A percentile compares a stretch with the other conserved stretches of the same genome.
Conservation (phyloP, 495 filamentous ascomycete species). For the Amniculicola lignicola region DNA sequence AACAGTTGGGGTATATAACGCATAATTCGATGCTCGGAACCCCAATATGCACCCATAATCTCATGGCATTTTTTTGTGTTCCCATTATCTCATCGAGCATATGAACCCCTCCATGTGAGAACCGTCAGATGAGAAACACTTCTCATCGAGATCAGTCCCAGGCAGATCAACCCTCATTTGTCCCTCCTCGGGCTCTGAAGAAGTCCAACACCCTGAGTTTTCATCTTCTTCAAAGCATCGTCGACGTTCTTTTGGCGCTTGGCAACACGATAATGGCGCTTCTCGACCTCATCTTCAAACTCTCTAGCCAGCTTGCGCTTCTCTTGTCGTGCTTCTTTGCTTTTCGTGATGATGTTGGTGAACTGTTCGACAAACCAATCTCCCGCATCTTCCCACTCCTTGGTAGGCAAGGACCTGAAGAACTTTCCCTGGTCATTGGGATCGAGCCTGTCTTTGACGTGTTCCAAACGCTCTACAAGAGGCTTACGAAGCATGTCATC, state of each 20-base stretch:
- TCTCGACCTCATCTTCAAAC: constrained; percentile 67
- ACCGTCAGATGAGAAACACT: too few relatives aligned
- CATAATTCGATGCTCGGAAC: too few relatives aligned
- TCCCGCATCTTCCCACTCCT: constrained; percentile 79
- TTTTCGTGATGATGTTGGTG: background rate
- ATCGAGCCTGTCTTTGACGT: constrained; percentile 18
- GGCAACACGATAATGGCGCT: constrained; percentile 52
- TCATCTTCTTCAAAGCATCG: constrained; percentile 55
- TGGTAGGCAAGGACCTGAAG: constrained; percentile 60
- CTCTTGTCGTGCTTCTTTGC: constrained; percentile 60
- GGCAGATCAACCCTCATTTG: too few relatives aligned
- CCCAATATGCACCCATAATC: too few relatives aligned
- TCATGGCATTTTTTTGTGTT: too few relatives aligned
- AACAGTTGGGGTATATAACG: too few relatives aligned
- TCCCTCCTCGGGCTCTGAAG: constrained; percentile 32
- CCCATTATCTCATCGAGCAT: too few relatives aligned
- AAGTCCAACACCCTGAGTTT: constrained; percentile 45
- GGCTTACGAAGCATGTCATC: constrained; percentile 20
- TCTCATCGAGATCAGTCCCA: too few relatives aligned
- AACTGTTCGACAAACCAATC: constrained; percentile 68
- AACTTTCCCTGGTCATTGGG: constrained; percentile 56
- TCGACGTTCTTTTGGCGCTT: constrained; percentile 55
- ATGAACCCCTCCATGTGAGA: too few relatives aligned
- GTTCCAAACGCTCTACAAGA: constrained; percentile 33
- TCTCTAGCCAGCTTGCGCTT: constrained; percentile 61